Base-by-base conservation (phyloP, 2,329 filamentous ascomycete species). In the Didymella lethalis region DNA sequence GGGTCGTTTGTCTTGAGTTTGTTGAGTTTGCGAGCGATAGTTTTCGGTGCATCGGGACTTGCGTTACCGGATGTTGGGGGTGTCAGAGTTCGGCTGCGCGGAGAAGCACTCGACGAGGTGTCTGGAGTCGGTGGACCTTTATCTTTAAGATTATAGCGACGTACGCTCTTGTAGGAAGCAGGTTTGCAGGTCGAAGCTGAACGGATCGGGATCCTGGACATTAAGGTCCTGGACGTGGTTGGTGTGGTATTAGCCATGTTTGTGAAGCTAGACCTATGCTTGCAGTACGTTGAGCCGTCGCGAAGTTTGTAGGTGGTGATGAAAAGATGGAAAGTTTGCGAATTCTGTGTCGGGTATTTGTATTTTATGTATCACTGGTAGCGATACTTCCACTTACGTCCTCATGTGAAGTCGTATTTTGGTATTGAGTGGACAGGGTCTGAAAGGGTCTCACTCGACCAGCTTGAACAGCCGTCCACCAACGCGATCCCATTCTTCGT, bases 401-500 rank as follows among this genome's bases (percentile, higher is more conserved):
- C 7, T 36, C 7, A 6, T n/a, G 16, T 16, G n/a, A n/a, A n/a
- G 16, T 36, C 16, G 2, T 36, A 36, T 14, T 16, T 36, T 36
- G 32, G 32, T 36, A 7, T n/a, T 36, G 32, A 36, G 32, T 14
- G 6, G 32, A n/a, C 3, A 36, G 32, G 14, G 16, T 36, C 16
- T 3, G 14, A 16, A 36, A 36, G 32, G 32, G 20, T 25, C 38
- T 53, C 51, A 59, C 1, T 48, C 50, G 2, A 56, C 41, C 25
- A 60, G 32, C 52, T 23, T 56, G 46, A 97, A 83, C 4, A 96
- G 78, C 46, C 84, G 85, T 11, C 90, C 92, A 7, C 93, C 90
- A 44, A 96, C 88, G 10, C 86, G 84, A 81, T 96, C 88, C 95
- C 95, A 99, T 74, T 97, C 93, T 66, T 93, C 90, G 68, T 96